These are phyloP conservation scores for Solanum medicagineum DNA, from an alignment of 257 asterid genomes.

Conservation along the genomic window DNA sequence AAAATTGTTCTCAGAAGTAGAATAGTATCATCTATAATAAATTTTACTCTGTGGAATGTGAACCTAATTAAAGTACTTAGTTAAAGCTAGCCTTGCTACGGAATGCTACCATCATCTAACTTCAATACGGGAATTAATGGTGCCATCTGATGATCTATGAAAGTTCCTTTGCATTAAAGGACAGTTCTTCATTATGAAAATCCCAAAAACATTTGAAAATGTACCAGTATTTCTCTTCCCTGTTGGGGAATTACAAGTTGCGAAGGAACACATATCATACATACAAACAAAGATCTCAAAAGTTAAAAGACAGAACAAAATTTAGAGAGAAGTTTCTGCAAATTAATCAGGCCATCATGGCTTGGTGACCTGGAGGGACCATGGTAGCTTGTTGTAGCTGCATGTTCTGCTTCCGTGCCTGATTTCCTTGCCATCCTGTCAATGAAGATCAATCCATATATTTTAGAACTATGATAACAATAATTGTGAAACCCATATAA, in stretches of 20 bases:
- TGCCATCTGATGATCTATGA: neutral
- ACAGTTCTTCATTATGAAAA: neutral
- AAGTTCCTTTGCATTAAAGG: neutral
- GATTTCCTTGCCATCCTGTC: constrained; percentile 50
- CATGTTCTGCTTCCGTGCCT: constrained; percentile 6
- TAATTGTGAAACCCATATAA: neutral
- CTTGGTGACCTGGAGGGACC: constrained; percentile 44
- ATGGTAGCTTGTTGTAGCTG: constrained; percentile 22
- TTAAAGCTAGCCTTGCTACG: neutral
- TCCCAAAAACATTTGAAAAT: neutral
- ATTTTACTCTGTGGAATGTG: neutral
- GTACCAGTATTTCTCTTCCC: neutral
- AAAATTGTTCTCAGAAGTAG: neutral
- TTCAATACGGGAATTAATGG: neutral
- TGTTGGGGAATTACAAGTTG: neutral
- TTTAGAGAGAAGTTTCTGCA: neutral
- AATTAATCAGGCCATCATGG: constrained; percentile 27
- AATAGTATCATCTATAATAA: neutral
- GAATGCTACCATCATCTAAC: neutral
- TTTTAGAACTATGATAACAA: neutral
- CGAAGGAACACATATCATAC: neutral
- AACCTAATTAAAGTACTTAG: neutral
- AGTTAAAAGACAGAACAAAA: neutral
- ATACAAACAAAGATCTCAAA: neutral
- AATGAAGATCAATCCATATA: neutral